phyloP scores from a whole-genome alignment of 2,329 filamentous ascomycete genomes.

The Penicillium sp. region DNA sequence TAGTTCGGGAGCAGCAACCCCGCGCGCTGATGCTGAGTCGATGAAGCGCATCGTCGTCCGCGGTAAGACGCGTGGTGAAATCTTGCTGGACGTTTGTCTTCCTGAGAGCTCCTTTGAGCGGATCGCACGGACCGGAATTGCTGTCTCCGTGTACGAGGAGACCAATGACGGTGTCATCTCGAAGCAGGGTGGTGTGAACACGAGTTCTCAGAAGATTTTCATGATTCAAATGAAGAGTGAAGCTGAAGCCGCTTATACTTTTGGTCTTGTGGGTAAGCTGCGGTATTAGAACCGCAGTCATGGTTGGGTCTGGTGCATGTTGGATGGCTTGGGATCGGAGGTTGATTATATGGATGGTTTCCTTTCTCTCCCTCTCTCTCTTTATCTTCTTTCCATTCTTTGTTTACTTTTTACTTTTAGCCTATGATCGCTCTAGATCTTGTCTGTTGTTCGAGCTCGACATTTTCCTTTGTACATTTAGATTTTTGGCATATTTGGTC shows the following conservation, averaged over 20 bases:
- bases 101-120: slow-evolving; percentile 82
- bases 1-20: slow-evolving; percentile 32
- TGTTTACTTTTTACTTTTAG: background rate
- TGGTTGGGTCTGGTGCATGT: slow-evolving; percentile 11
- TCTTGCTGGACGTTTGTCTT: slow-evolving; percentile 79
- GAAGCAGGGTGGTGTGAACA: slow-evolving; percentile 59
- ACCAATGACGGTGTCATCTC: slow-evolving; percentile 60
- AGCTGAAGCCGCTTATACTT: slow-evolving; percentile 56
- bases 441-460: slow-evolving; percentile 9
- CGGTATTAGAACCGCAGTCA: slow-evolving; percentile 43
- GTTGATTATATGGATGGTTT: background rate
- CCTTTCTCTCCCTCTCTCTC: background rate
- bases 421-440: slow-evolving; percentile 8
- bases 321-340: background rate
- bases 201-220: slow-evolving; percentile 59
- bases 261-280: slow-evolving; percentile 54
- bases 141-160: slow-evolving; percentile 84
- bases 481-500: slow-evolving; percentile 7
- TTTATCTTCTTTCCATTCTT: background rate
- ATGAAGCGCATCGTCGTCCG: slow-evolving; percentile 85
- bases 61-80: slow-evolving; percentile 65
- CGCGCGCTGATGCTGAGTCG: slow-evolving; percentile 59
- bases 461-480: slow-evolving; percentile 23
- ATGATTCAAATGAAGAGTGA: slow-evolving; percentile 64
- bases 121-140: slow-evolving; percentile 81